Evolutionary conservation across 352 stramenopile genomes (phyloP), one percentile per base, ranked within the genome.

Genomic region (Phytophthora hybrid): DNA sequence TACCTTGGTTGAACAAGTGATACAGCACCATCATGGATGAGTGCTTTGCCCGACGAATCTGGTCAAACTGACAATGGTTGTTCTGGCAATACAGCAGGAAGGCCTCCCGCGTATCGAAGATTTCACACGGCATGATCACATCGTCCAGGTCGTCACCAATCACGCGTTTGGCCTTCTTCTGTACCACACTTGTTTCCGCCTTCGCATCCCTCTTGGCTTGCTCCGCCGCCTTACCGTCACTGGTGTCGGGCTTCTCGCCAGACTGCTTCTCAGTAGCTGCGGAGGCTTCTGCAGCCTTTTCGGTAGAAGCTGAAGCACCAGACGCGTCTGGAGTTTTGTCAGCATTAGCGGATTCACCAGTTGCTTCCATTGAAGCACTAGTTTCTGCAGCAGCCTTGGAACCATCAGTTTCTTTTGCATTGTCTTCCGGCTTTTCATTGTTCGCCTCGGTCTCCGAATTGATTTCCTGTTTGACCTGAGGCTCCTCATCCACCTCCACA

Each of bases 71-170:
- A 66, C 85, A 94, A 72, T 95, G 85, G 58, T 95, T 96, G 78
- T 96, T 96, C 71, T 96, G 88, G 62, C 90, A 97, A 63, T 96
- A 95, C 72, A 97, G 87, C 58, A 96, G 69, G 41, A 96, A 96
- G n/a, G 94, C 92, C 62, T 97, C 91, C 19, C 93, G 91, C 34
- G 93, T 97, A 59, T 97, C 88, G 54, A 99, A 97, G 67, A 99
- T 98, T 77, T 99, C 97, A 65, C 94, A 99, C 59, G 98, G 97
- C 89, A 99, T 97, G 71, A 98, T 97, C 77, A 99, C 93, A 55
- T 98, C 94, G 57, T 93, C 88, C 51, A 93, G 66, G 26, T 95
- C 90, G 16, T 93, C 84, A 31, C 77, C 78, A 65, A 79, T 84
- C 32, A 68, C 66, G 39, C 76, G 71, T 53, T 74, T 82, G 21